Conservation (phyloP, 352 stramenopile species). For the Pythium dissimile region DNA sequence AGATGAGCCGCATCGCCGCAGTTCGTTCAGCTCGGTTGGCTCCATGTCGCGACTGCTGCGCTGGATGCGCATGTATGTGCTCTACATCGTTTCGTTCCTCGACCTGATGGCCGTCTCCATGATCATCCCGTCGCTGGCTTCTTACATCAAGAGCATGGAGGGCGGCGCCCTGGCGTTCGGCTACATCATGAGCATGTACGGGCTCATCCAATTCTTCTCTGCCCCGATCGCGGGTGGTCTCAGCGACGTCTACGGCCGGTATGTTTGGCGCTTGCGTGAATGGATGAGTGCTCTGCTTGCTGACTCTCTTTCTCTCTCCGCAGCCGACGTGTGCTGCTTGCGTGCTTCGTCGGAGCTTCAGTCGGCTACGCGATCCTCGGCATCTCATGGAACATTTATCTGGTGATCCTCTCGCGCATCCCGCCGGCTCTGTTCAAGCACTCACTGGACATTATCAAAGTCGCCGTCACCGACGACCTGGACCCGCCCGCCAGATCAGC, state of each 20-base stretch:
- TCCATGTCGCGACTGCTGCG: conserved; percentile 2
- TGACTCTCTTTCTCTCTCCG: not conserved
- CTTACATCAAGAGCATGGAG: conserved; percentile 78
- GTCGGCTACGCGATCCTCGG: conserved; percentile 68
- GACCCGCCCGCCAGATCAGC: conserved; percentile 31
- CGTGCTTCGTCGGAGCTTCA: conserved; percentile 57
- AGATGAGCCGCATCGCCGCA: no score
- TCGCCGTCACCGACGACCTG: conserved; percentile 61
- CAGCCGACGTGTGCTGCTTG: conserved; percentile 50
- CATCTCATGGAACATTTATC: conserved; percentile 74
- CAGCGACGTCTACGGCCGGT: conserved; percentile 68
- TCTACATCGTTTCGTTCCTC: conserved; percentile 79
- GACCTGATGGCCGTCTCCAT: conserved; percentile 82
- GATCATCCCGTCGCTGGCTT: conserved; percentile 78
- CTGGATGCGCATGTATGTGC: conserved; percentile 42
- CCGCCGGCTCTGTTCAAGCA: conserved; percentile 78
- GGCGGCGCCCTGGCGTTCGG: conserved; percentile 64
- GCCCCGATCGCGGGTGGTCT: conserved; percentile 68
- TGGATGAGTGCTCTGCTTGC: no score
- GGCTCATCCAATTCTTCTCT: conserved; percentile 82
- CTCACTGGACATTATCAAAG: conserved; percentile 76
- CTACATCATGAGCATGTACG: conserved; percentile 82
- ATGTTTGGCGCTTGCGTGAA: no score
- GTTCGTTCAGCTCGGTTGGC: no score
- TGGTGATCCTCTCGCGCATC: conserved; percentile 72